Percentiles rank a stretch among this genome's conserved stretches.
These are phyloP conservation scores for Dactylonectria estremocensis DNA, from an alignment of 2,329 filamentous ascomycete genomes.

Conservation along the genomic window DNA sequence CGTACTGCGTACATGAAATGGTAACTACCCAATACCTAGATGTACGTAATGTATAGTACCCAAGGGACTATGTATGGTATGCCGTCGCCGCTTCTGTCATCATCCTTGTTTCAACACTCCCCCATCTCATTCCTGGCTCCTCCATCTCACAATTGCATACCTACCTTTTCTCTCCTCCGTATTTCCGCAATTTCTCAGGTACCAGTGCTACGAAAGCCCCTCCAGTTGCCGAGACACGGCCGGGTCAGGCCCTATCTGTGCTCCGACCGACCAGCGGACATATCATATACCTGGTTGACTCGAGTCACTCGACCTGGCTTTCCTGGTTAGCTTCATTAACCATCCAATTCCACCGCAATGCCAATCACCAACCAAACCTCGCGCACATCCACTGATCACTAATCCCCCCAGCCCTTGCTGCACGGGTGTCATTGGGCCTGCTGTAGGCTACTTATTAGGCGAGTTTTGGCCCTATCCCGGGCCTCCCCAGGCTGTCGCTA, in stretches of 20 bases:
- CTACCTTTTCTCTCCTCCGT: not conserved
- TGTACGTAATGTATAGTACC: too few species aligned
- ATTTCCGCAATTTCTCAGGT: not conserved
- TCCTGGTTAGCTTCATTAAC: conserved; percentile 14
- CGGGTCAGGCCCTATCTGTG: conserved; percentile 11
- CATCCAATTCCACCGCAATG: conserved; percentile 5
- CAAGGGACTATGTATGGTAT: too few species aligned
- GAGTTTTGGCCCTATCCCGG: conserved; percentile 17
- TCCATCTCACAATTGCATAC: not conserved
- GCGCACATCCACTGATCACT: conserved; percentile 35
- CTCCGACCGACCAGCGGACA: not conserved
- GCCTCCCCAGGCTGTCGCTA: conserved; percentile 13
- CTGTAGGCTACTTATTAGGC: conserved; percentile 21
- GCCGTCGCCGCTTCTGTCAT: not conserved
- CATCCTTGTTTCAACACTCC: not conserved
- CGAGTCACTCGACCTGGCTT: conserved; percentile 9
- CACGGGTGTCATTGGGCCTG: conserved; percentile 11
- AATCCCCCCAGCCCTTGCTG: conserved; percentile 32
- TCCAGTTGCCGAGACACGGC: conserved; percentile 9
- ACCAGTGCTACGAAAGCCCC: not conserved
- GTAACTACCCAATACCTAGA: too few species aligned
- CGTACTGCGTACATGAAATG: not conserved
- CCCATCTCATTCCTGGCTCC: not conserved
- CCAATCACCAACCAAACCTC: conserved; percentile 25
- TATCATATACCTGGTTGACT: conserved; percentile 5